phyloP scores from a whole-genome alignment of 1,284 basidiomycete genomes.

The Cryptococcus depauperatus region DNA sequence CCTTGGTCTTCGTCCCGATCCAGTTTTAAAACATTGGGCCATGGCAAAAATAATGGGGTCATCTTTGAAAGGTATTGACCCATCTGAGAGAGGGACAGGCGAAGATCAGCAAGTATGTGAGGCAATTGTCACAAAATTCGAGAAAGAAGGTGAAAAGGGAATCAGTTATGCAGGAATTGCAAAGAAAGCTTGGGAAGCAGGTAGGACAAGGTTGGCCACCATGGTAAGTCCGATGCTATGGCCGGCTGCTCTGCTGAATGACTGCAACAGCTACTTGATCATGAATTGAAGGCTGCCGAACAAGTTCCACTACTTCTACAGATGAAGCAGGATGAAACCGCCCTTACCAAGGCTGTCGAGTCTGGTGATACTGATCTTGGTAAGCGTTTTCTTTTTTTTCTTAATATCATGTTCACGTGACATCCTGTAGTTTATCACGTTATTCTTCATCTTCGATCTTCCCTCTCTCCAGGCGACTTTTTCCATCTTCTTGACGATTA shows the following conservation, averaged over 20 bases:
- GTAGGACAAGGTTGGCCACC: constrained; percentile 74
- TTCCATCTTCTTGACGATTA: constrained; percentile 90
- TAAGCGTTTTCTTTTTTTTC: constrained; percentile 40
- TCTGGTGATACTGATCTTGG: constrained; percentile 93
- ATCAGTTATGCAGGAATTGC: constrained; percentile 95
- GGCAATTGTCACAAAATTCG: constrained; percentile 82
- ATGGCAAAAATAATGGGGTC: constrained; percentile 77
- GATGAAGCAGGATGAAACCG: constrained; percentile 90
- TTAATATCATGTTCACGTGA: background rate
- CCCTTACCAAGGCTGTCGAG: constrained; percentile 81
- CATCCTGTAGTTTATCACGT: constrained; percentile 72
- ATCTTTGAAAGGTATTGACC: constrained; percentile 50
- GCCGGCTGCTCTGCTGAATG: background rate
- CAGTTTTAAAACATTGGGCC: constrained; percentile 93
- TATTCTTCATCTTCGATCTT: constrained; percentile 71
- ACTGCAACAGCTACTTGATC: constrained; percentile 84
- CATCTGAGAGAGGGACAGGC: constrained; percentile 46
- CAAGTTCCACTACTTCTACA: constrained; percentile 84
- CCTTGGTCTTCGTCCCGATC: constrained; percentile 72
- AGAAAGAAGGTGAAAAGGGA: constrained; percentile 47
- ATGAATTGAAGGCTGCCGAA: constrained; percentile 80
- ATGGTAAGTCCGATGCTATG: constrained; percentile 58
- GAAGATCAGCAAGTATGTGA: constrained; percentile 71
- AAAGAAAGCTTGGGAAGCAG: constrained; percentile 84
- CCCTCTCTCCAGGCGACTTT: constrained; percentile 80